Conservation (phyloP, 768 basidiomycete genomes). For the Kwoniella mangroviensis region DNA sequence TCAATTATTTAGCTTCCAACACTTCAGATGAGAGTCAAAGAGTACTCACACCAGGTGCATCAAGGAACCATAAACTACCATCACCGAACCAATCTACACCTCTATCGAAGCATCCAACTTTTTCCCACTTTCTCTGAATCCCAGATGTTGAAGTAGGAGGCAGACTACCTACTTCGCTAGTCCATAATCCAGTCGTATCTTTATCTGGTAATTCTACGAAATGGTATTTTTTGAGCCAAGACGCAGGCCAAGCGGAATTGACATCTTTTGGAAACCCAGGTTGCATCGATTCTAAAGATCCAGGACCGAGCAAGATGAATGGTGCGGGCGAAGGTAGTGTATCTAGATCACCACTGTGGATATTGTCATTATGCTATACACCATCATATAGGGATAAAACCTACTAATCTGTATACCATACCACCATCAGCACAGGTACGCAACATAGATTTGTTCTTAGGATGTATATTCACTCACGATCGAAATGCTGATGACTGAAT, state of each 20-base stretch:
- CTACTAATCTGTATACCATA: background rate
- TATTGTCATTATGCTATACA: background rate
- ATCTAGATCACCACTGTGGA: constrained; percentile 29
- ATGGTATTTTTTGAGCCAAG: constrained; percentile 33
- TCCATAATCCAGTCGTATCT: constrained; percentile 13
- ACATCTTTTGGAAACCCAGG: constrained; percentile 32
- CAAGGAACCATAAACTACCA: constrained; percentile 41
- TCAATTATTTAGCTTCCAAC: background rate
- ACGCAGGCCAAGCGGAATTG: constrained; percentile 26
- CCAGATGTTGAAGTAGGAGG: background rate
- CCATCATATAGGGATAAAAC: background rate
- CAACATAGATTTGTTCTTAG: too few relatives aligned
- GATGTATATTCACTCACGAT: constrained; percentile 23
- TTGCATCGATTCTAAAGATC: constrained; percentile 30
- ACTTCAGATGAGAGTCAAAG: background rate
- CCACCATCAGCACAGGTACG: background rate
- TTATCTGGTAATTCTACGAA: constrained; percentile 30
- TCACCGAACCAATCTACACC: constrained; percentile 44
- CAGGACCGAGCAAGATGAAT: constrained; percentile 30
- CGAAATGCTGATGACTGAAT: constrained; percentile 40
- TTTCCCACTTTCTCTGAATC: constrained; percentile 25
- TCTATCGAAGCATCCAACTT: constrained; percentile 35
- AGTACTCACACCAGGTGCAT: constrained; percentile 40
- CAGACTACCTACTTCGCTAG: constrained; percentile 6
- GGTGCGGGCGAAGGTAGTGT: constrained; percentile 27